A percentile compares a stretch with the other conserved stretches of the same genome.
phyloP scores from a whole-genome alignment of 2,329 filamentous ascomycete species.

The Alternaria infectoria region DNA sequence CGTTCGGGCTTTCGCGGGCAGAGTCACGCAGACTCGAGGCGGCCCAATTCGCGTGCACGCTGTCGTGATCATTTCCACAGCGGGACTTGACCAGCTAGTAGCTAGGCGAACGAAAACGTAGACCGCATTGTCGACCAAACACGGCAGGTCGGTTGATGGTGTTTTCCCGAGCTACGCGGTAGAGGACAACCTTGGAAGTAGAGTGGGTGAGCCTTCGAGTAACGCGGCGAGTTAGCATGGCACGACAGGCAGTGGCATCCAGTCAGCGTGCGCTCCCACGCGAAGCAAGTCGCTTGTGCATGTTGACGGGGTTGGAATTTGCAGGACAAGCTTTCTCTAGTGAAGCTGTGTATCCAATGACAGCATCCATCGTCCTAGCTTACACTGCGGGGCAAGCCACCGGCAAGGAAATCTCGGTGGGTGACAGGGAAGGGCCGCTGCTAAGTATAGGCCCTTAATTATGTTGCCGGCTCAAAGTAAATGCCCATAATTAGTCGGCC shows the following conservation, averaged over 20 bases:
- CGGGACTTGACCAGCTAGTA: conserved; percentile 31
- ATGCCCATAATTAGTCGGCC: conserved; percentile 41
- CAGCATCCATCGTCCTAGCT: conserved; percentile 25
- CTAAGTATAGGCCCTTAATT: conserved; percentile 47
- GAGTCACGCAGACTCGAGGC: conserved; percentile 26
- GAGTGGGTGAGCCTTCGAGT: conserved; percentile 30
- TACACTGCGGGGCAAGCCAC: conserved; percentile 27
- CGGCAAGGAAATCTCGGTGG: conserved; percentile 28
- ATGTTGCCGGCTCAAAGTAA: conserved; percentile 20
- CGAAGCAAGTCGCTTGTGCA: conserved; percentile 37
- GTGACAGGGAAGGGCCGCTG: conserved; percentile 28
- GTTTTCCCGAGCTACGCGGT: conserved; percentile 32
- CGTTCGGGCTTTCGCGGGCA: conserved; percentile 17
- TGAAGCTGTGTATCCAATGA: conserved; percentile 33
- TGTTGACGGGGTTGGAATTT: conserved; percentile 37
- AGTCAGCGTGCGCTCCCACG: conserved; percentile 34
- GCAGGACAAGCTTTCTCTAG: conserved; percentile 48
- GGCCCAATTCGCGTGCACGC: conserved; percentile 29
- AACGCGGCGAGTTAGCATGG: conserved; percentile 35
- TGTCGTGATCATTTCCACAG: conserved; percentile 45
- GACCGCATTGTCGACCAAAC: conserved; percentile 33
- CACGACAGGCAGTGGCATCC: conserved; percentile 43
- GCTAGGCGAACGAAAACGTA: conserved; percentile 29
- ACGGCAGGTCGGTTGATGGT: conserved; percentile 41
- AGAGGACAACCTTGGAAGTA: neutral